Conservation (phyloP, 345 rosid species). For the Sonneratia alba region DNA sequence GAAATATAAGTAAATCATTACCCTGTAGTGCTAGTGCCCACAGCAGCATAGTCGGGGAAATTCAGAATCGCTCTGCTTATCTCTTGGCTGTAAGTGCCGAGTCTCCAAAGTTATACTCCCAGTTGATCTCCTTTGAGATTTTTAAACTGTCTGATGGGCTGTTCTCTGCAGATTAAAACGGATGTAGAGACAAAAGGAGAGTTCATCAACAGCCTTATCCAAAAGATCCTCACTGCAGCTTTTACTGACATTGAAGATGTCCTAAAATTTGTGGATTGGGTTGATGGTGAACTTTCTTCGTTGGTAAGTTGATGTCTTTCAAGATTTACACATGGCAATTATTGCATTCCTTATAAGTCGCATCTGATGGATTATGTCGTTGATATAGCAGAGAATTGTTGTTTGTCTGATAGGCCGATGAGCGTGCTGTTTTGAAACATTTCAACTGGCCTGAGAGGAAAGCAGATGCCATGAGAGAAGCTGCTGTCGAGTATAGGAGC, state of each 20-base stretch:
- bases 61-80: conserved; percentile 79
- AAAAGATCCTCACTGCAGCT: conserved; percentile 51
- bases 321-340: not conserved
- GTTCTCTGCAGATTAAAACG: conserved; percentile 48
- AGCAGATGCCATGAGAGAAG: conserved; percentile 85
- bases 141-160: not conserved
- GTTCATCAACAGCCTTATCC: conserved; percentile 60
- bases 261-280: conserved; percentile 67
- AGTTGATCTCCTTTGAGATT: not conserved
- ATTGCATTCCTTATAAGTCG: not conserved
- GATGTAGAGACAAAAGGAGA: conserved; percentile 84
- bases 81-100: conserved; percentile 62
- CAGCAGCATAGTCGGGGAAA: conserved; percentile 78
- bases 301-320: conserved; percentile 36
- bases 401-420: conserved; percentile 52
- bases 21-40: conserved; percentile 39
- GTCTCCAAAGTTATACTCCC: not conserved
- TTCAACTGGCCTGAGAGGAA: conserved; percentile 92
- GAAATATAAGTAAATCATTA: conserved; percentile 27
- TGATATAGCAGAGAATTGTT: not conserved
- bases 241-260: conserved; percentile 69
- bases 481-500: conserved; percentile 74
- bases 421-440: conserved; percentile 83
- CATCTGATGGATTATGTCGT: not conserved
- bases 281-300: conserved; percentile 59